A percentile compares a stretch with the other conserved stretches of the same genome.
These are phyloP conservation scores for Lachnellula willkommii DNA, from an alignment of 2,329 filamentous ascomycete genomes.

Conservation along the genomic window DNA sequence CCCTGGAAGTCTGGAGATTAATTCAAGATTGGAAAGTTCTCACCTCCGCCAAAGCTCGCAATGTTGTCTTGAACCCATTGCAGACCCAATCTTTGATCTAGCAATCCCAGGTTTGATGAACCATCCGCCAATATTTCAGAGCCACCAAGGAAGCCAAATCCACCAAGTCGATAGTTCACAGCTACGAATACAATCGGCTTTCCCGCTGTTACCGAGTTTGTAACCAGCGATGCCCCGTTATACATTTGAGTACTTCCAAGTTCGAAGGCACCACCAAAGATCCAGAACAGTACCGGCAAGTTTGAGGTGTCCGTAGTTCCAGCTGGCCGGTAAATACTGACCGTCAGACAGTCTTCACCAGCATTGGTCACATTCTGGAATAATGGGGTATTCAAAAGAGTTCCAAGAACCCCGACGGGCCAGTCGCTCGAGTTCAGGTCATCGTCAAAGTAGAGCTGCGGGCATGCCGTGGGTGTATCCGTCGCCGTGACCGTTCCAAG, in stretches of 20 bases:
- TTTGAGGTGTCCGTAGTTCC: slow-evolving; percentile 50
- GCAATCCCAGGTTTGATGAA: slow-evolving; percentile 63
- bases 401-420: slow-evolving; percentile 40
- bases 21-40: neutral
- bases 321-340: slow-evolving; percentile 55
- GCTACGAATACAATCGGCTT: slow-evolving; percentile 70
- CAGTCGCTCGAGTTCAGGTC: slow-evolving; percentile 33
- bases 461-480: slow-evolving; percentile 56
- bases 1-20: neutral
- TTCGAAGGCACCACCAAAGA: slow-evolving; percentile 63
- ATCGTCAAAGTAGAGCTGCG: slow-evolving; percentile 62
- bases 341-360: slow-evolving; percentile 59
- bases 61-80: slow-evolving; percentile 78
- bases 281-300: slow-evolving; percentile 65
- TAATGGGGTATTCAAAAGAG: slow-evolving; percentile 50
- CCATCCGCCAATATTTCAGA: slow-evolving; percentile 63
- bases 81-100: slow-evolving; percentile 67
- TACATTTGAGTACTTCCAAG: slow-evolving; percentile 48
- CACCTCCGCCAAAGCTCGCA: slow-evolving; percentile 64
- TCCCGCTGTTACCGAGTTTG: slow-evolving; percentile 40
- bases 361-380: slow-evolving; percentile 50
- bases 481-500: slow-evolving; percentile 60
- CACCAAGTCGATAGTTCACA: slow-evolving; percentile 71
- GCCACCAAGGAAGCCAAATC: slow-evolving; percentile 69
- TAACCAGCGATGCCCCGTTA: slow-evolving; percentile 44